These are phyloP conservation scores for Gracilaria vermiculophylla DNA, from an alignment of 23 red algal genomes.

Conservation along the genomic window DNA sequence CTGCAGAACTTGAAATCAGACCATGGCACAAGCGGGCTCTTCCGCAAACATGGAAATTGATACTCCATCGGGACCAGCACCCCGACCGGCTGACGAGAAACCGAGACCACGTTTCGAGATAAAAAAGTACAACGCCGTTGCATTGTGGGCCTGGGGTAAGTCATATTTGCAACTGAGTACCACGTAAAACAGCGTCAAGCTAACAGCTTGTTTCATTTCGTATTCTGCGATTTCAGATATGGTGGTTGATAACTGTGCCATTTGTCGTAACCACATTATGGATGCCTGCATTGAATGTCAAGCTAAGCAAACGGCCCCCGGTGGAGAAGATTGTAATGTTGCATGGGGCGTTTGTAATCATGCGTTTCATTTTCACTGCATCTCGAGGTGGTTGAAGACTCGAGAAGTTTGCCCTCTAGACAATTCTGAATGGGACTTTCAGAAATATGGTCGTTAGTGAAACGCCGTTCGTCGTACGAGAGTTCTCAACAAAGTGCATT, in stretches of 20 bases:
- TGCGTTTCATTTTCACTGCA: conserved; percentile 94
- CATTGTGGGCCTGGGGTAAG: conserved; percentile 95
- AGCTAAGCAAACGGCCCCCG: conserved; percentile 73
- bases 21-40: conserved; percentile 25
- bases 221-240: conserved; percentile 61
- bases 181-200: neutral
- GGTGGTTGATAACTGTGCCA: conserved; percentile 98
- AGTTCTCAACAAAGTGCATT: neutral
- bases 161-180: neutral
- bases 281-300: conserved; percentile 99
- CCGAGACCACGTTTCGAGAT: conserved; percentile 92
- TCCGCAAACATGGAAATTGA: conserved; percentile 68
- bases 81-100: conserved; percentile 26
- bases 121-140: conserved; percentile 99
- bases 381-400: conserved; percentile 84
- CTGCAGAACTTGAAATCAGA: neutral
- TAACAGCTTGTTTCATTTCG: neutral
- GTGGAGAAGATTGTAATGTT: conserved; percentile 89
- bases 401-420: conserved; percentile 81
- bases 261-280: conserved; percentile 99
- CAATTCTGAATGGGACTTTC: conserved; percentile 92
- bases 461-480: neutral
- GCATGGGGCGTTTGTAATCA: conserved; percentile 99
- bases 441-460: conserved; percentile 83
- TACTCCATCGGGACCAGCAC: neutral